Base-by-base conservation (phyloP, 208 protist species). In the Zelonia costaricensis region DNA sequence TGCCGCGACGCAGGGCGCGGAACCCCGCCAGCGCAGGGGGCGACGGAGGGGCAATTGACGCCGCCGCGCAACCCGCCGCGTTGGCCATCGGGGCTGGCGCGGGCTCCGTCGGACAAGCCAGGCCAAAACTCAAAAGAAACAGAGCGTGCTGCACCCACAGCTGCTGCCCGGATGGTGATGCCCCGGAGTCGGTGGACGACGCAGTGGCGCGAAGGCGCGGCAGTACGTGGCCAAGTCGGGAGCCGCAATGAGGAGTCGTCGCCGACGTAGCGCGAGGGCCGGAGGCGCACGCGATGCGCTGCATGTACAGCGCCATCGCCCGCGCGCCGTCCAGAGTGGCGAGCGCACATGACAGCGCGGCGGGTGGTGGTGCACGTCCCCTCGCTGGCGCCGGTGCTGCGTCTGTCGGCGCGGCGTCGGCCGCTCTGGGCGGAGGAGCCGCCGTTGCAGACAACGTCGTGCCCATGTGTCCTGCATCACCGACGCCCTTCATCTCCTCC, bases 61-160 rank as follows among this genome's bases (percentile, higher is more conserved):
- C n/a, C n/a, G n/a, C n/a, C n/a, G n/a, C n/a, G n/a, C n/a, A n/a
- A n/a, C n/a, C n/a, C n/a, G n/a, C n/a, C n/a, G n/a, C n/a, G n/a
- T n/a, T n/a, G n/a, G n/a, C n/a, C n/a, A n/a, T n/a, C 22, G 36
- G 16, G 22, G 18, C 33, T 13, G 23, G 22, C 20, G 36, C 7
- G 9, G 23, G 18, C n/a, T 33, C 52, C 7, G 33, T 6, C 3
- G 36, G 23, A 4, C 54, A 56, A 1, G 61, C 40, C 12, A 49
- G 25, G 15, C 62, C 74, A 40, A 75, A 67, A 42, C 62, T 58
- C 33, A 83, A 48, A n/a, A 88, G 63, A 53, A 88, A 84, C 0
- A 79, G 57, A 22, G 73, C 36, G 58, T 88, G 81, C 9, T 62
- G 69, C n/a, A 82, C 42, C 81, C 81, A 88, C 15, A 28, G 55